Base-by-base conservation (phyloP, 1,139 yeast genomes). In the Schizosaccharomyces versatilis region DNA sequence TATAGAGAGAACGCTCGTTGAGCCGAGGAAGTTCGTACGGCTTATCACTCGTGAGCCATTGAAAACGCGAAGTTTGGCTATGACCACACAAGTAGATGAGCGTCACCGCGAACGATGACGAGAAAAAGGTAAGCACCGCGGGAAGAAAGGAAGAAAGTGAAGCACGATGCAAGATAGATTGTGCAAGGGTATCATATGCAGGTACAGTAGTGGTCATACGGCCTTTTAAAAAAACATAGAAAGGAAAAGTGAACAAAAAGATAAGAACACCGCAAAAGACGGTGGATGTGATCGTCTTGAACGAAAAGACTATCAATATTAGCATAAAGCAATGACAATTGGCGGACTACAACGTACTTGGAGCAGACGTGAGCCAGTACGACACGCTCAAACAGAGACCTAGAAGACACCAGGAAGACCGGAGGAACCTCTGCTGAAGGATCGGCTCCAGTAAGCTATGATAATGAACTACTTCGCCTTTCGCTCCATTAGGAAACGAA, bases 381-480 rank as follows among this genome's bases (percentile, higher is more conserved):
- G 64, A 56, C 24, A 59, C 38, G 1, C 53, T 42, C 58, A 61
- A 61, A 38, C 63, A 56, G 15, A 59, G 57, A 38, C 61, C 54
- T 42, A 57, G 54, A n/a, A 63, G 57, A 53, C 65, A 56, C 54
- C 60, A 61, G 44, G 59, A 54, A 52, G 66, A 57, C 51, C 61
- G 62, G 19, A 62, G 63, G 55, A 66, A 66, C 39, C 70, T 61
- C 41, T 61, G 56, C 58, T 62, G 64, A 40, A 64, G 57, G 12
- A 66, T 61, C 7, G 62, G 61, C 6, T 63, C 54, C 42, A 63
- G 58, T 14, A 64, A 54, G 9, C 55, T 56, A 55, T 64, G 65
- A 54, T 66, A 66, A 53, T 64, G 65, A 3, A 58, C 51, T 12
- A 59, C 54, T 36, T 59, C 38, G 54, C 14, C 32, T 32, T 32